Evolutionary conservation across 495 filamentous ascomycete genomes (phyloP), one percentile per base, ranked within the genome.

Genomic region (Neurospora sp.): DNA sequence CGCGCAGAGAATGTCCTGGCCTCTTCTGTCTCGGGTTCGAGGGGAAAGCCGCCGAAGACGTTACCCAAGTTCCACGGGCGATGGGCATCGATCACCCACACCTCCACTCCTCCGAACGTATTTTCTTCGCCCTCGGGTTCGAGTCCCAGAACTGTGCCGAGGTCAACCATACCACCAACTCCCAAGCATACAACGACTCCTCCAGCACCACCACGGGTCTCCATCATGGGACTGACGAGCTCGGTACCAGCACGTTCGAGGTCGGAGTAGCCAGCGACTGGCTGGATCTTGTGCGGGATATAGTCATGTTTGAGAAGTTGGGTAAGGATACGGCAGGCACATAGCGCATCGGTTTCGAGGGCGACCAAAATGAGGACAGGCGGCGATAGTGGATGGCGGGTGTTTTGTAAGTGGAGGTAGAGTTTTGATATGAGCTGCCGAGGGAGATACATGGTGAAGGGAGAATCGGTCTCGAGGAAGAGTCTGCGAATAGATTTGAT

Each of bases 251-350:
- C 89, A 76, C 89, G 88, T 77, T 91, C 85, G 44, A 99, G 90
- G 78, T 98, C 96, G 74, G 89, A 90, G 89, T 98, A 98, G 40
- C 96, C 96, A 18, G 92, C 88, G 42, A 99, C 90, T 5, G 96
- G 96, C 76, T 97, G 93, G 74, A 98, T 97, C 85, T 97, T 98
- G 83, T 98, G 95, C n/a, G 91, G 91, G 75, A 99, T 96, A 79
- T 95, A 98, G 85, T 99, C 96, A 85, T 93, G 91, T 84, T 95
- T 97, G 69, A 99, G 86, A 20, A 98, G 87, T 16, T 90, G 87
- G 1, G 96, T 96, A 18, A 99, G 88, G 71, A 99, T 98, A 70
- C 94, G 94, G 78, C 93, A 94, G 70, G 94, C 96, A 83, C 96
- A 98, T 42, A 99, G 89, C 70, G 95, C 92, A 85, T 99, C 96